Evolutionary conservation across 495 filamentous ascomycete genomes (phyloP), one percentile per base, ranked within the genome.

Genomic region (Neurospora sp.): DNA sequence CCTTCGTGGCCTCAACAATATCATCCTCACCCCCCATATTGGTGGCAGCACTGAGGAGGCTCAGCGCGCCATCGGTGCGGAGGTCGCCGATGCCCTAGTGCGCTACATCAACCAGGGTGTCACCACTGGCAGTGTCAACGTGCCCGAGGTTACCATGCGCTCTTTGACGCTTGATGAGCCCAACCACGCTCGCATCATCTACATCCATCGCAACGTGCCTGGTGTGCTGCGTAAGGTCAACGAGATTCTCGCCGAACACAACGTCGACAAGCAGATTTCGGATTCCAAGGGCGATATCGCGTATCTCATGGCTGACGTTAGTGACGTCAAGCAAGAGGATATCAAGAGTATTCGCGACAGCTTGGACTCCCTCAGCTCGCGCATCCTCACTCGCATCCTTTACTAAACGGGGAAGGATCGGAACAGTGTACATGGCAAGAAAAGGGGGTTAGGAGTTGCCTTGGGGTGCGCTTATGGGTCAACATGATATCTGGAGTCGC

Each of bases 241-340:
- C 83, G 91, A 94, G 76, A 92, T 98, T 71, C 89, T 98, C 73
- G 93, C 89, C 18, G 90, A 96, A 71, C 94, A 99, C 83, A 99
- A 99, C 79, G 94, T 99, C 73, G 96, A 97, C 80, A 98, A 97
- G 85, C 96, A 99, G 81, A 98, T 94, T 84, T 94, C 93, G 39
- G 96, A 98, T 80, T 96, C 90, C 83, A 90, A 92, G 85, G 96
- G 94, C 75, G 95, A 98, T 81, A 87, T 94, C 73, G 96, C 96
- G 31, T 99, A 98, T 80, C 85, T 98, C 73, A 97, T 99, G 96
- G 96, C 96, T 27, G 96, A 99, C 83, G 92, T 99, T 74, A 97
- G 92, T 83, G 85, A 92, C 71, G 93, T 97, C 76, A 89, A 92
- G 77, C 82, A 86, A 14, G 85, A 84, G 31, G 91, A 96, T 73